Evolutionary conservation across 2,329 filamentous ascomycete species (phyloP).

Genomic region (Trichoderma hamatum): DNA sequence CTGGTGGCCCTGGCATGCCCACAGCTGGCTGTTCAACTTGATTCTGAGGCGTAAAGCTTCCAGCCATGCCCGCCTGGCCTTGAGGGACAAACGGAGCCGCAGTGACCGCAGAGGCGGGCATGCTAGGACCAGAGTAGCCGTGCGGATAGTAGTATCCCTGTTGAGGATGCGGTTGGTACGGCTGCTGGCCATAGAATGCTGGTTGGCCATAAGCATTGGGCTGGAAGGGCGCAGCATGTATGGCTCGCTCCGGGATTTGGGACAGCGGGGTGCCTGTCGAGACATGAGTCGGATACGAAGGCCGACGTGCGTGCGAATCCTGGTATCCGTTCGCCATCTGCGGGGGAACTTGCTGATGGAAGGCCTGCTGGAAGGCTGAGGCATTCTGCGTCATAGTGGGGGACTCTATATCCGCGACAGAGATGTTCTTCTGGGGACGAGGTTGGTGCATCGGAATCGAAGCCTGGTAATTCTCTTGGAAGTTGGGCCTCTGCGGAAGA

Average conservation of each 20-base stretch:
- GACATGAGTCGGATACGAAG: constrained; percentile 70
- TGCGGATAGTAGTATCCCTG: constrained; percentile 71
- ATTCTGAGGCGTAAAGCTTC: constrained; percentile 48
- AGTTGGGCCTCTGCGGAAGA: constrained; percentile 60
- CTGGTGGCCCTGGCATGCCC: constrained; percentile 37
- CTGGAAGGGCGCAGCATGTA: constrained; percentile 89
- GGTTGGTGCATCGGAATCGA: constrained; percentile 85
- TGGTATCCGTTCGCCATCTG: constrained; percentile 65
- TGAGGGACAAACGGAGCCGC: constrained; percentile 62
- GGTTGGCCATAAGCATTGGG: constrained; percentile 67
- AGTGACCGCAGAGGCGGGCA: constrained; percentile 50
- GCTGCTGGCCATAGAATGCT: constrained; percentile 56
- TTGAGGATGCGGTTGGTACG: constrained; percentile 45
- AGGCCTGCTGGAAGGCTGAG: constrained; percentile 86
- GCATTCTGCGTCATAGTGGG: constrained; percentile 62
- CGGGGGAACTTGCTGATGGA: constrained; percentile 90
- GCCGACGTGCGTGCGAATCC: constrained; percentile 66
- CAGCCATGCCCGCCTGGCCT: constrained; percentile 50
- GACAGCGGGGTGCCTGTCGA: constrained; percentile 80
- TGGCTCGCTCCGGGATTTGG: constrained; percentile 89
- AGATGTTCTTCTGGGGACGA: constrained; percentile 90
- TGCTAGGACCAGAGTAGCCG: constrained; percentile 52
- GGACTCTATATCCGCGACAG: constrained; percentile 88
- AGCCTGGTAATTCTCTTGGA: constrained; percentile 57
- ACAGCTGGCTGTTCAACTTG: constrained; percentile 44